Base-by-base conservation (phyloP, 2,329 filamentous ascomycete genomes). In the Colletotrichum shisoi region DNA sequence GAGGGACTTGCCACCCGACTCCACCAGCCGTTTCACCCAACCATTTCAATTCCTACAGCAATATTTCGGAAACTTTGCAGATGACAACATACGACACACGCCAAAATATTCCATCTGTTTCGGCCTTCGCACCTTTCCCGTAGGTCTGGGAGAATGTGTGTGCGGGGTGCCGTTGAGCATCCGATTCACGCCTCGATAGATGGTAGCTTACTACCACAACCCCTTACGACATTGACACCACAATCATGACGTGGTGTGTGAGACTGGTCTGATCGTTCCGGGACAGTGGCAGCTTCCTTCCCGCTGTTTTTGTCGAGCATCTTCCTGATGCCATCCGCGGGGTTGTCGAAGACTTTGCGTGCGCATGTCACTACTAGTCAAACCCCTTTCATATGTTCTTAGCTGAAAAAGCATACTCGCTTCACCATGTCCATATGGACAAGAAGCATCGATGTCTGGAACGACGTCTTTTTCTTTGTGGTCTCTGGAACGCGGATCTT, bases 121-220 rank as follows among this genome's bases (percentile, higher is more conserved):
- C 62, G 66, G 61, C 60, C 59, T 59, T 54, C 39, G 59, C 45
- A 58, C 56, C 42, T 44, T 56, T 67, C 67, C 64, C 67, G 67
- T 64, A 40, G 64, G 67, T 27, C 51, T 57, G 56, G 67, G 6
- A 57, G 9, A 27, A 19, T 46, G 56, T 40, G 62, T 44, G 56
- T 51, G 62, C 42, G 56, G 54, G 49, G 56, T 61, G 62, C 51
- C 45, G 45, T 49, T 45, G 39, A 31, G 34, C 53, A 21, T 39
- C 31, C 51, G 61, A 60, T 66, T 51, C 49, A 66, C 51, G 51
- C 24, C 24, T 42, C 48, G 27, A 59, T 21, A 40, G 46, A 49
- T 49, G 42, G 48, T 48, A 37, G 24, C 53, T 44, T 21, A 60
- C 48, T 37, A 39, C 46, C 27, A 39, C 39, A 37, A 40, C 19